Evolutionary conservation across 257 asterid species (phyloP).

Genomic region (Przewalskia tangutica): DNA sequence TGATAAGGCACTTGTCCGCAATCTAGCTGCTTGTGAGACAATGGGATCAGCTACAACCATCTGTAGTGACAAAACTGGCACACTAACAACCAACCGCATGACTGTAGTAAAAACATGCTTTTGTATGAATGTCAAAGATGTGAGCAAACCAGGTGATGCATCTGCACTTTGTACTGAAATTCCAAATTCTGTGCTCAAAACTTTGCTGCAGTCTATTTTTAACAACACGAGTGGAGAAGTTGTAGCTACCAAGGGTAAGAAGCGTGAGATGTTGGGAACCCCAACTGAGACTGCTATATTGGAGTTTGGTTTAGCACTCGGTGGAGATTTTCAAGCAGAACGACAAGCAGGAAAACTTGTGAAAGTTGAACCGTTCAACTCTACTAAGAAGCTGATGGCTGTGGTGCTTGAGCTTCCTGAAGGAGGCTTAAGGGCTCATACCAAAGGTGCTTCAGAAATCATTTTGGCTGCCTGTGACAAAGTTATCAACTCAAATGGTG

Average conservation of each 20-base stretch:
- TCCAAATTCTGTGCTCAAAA: not conserved
- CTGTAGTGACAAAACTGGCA: conserved; percentile 16
- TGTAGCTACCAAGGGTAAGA: not conserved
- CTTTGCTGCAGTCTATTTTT: conserved; percentile 8
- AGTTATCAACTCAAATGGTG: conserved; percentile 6
- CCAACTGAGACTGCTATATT: conserved; percentile 14
- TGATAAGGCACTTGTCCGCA: conserved; percentile 15
- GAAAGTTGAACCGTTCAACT: conserved; percentile 15
- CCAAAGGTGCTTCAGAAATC: conserved; percentile 13
- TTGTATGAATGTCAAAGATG: conserved; percentile 12
- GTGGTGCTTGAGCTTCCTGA: conserved; percentile 5
- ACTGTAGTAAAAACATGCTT: conserved; percentile 14
- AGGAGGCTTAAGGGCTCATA: conserved; percentile 13
- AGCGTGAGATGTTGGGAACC: conserved; percentile 12
- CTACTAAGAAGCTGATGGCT: conserved; percentile 9
- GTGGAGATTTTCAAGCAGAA: conserved; percentile 12
- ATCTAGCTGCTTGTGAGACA: conserved; percentile 17
- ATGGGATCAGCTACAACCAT: conserved; percentile 18
- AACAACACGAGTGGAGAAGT: conserved; percentile 14
- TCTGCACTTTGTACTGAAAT: conserved; percentile 2
- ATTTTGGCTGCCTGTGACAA: conserved; percentile 14
- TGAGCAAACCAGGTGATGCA: conserved; percentile 1
- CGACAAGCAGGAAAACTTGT: conserved; percentile 5
- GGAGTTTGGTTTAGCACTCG: conserved; percentile 8
- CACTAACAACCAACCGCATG: conserved; percentile 16